phyloP scores from a whole-genome alignment of 108 stramenopile genomes.

The Cyclotella atomus region DNA sequence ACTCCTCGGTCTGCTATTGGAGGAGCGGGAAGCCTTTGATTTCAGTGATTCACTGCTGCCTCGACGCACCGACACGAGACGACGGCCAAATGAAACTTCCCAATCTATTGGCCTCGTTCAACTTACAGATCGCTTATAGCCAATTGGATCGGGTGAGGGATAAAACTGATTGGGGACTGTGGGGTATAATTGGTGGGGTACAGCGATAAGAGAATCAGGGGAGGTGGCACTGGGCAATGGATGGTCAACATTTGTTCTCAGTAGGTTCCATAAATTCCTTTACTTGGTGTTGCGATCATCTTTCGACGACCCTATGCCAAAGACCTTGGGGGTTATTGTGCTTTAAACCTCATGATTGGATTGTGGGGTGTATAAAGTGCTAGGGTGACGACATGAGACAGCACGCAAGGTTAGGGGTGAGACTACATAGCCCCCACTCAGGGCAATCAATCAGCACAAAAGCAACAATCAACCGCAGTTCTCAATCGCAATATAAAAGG shows the following conservation, averaged over 20 bases:
- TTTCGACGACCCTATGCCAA: neutral
- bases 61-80: too few species aligned
- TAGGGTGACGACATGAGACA: neutral
- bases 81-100: too few species aligned
- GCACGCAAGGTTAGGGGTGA: neutral
- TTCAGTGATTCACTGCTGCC: too few species aligned
- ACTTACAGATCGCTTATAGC: too few species aligned
- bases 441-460: neutral
- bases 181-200: neutral
- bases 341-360: neutral
- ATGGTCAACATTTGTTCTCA: neutral
- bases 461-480: neutral
- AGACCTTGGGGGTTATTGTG: neutral
- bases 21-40: too few species aligned
- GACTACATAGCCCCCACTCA: neutral
- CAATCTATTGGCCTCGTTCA: too few species aligned
- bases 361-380: neutral
- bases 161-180: neutral
- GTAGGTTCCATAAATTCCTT: neutral
- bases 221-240: neutral
- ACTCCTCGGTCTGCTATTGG: too few species aligned
- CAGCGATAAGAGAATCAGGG: neutral
- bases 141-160: too few species aligned
- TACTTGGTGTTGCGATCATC: neutral
- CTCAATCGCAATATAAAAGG: neutral